These are phyloP conservation scores for Eurotiales sp. DNA, from an alignment of 2,329 filamentous ascomycete species.

Conservation along the genomic window DNA sequence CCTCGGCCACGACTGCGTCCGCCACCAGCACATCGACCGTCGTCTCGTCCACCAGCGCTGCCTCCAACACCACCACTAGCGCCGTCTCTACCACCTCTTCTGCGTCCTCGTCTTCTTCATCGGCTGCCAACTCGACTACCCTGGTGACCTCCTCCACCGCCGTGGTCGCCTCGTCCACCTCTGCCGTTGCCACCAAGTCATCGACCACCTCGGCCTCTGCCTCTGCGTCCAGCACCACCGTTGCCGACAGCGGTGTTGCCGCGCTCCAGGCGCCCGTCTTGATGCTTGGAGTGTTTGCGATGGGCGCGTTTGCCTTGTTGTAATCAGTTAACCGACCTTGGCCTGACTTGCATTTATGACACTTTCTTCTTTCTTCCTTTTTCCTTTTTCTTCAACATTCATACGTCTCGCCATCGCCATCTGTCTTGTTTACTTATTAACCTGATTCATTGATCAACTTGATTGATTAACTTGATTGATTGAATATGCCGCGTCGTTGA, in stretches of 20 bases:
- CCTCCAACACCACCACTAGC: conserved; percentile 22
- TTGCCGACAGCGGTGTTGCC: conserved; percentile 25
- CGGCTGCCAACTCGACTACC: conserved; percentile 7
- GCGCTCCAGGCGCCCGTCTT: conserved; percentile 32
- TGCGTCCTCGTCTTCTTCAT: conserved; percentile 12
- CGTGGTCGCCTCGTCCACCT: not conserved
- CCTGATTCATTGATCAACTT: no score
- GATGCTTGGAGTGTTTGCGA: conserved; percentile 34
- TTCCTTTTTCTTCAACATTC: not conserved
- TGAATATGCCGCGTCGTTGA: no score
- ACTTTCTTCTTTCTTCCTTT: no score
- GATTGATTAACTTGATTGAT: no score
- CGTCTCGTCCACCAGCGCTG: conserved; percentile 31
- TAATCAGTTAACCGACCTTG: no score
- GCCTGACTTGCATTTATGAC: no score
- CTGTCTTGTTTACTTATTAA: no score
- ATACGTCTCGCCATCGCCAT: no score
- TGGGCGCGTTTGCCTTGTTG: conserved; percentile 32
- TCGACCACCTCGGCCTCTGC: conserved; percentile 14
- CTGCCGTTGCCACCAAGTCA: conserved; percentile 4
- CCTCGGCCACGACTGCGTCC: conserved; percentile 24
- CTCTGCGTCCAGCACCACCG: conserved; percentile 18
- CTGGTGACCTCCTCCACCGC: not conserved
- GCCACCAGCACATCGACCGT: conserved; percentile 32
- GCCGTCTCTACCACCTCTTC: conserved; percentile 11